Evolutionary conservation across 164 flowering plant genomes (phyloP).

Genomic region (Macadamia integrifolia): DNA sequence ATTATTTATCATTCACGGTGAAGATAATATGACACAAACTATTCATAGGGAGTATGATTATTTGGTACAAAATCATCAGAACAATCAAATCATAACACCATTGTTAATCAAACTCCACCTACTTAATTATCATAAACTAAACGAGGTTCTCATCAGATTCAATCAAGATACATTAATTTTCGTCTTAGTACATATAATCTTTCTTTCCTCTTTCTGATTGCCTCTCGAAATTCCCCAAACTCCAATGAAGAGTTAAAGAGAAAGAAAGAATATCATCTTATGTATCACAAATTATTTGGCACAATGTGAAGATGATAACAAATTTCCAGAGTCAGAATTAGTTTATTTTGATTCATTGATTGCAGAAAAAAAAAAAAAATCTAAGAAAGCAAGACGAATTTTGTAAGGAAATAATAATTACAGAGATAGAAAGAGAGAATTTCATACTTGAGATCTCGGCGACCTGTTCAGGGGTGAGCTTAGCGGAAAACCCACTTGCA

Average conservation of each 20-base stretch:
- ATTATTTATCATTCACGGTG: too few species aligned
- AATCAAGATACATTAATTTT: too few species aligned
- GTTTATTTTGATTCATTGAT: too few species aligned
- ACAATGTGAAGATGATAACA: too few species aligned
- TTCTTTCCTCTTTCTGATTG: not conserved
- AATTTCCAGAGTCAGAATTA: too few species aligned
- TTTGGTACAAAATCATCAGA: too few species aligned
- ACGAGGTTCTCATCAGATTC: not conserved
- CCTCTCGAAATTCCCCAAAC: not conserved
- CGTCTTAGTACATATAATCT: not conserved
- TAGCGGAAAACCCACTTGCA: constrained; percentile 88
- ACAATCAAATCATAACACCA: not conserved
- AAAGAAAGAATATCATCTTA: not conserved
- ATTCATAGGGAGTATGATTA: too few species aligned
- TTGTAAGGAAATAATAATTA: not conserved
- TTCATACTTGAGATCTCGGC: constrained; percentile 58
- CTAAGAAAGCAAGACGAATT: not conserved
- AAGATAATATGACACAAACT: too few species aligned
- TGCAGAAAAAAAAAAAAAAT: too few species aligned
- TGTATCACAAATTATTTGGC: too few species aligned
- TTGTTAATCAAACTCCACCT: too few species aligned
- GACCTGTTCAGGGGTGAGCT: constrained; percentile 81
- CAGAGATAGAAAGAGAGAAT: not conserved
- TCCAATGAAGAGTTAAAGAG: constrained; percentile 5
- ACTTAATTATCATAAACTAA: not conserved